Percentiles rank a stretch among this genome's conserved stretches.
Evolutionary conservation across 2,329 filamentous ascomycete genomes (phyloP).

Genomic region (Bipolaris zeicola): DNA sequence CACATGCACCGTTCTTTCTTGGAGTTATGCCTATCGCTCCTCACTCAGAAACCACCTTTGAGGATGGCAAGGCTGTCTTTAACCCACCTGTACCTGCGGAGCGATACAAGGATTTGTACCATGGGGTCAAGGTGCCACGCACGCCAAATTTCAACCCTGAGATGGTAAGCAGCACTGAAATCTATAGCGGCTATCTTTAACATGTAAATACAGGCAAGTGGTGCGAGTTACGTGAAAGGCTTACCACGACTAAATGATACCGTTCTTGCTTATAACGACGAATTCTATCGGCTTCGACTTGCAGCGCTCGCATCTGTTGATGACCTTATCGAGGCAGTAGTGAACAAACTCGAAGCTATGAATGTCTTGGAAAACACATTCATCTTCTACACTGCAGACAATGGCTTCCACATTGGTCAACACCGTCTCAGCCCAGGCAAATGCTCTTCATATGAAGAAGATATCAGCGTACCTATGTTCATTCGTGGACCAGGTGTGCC

Average conservation of each 20-base stretch:
- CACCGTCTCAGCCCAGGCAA: conserved; percentile 45
- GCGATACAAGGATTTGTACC: not conserved
- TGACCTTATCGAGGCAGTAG: conserved; percentile 55
- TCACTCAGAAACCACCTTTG: conserved; percentile 53
- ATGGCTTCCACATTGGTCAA: conserved; percentile 46
- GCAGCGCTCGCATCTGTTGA: conserved; percentile 59
- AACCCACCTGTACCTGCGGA: not conserved
- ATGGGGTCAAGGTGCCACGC: not conserved
- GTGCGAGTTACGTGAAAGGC: not conserved
- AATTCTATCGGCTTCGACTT: conserved; percentile 28
- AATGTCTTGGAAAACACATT: conserved; percentile 56
- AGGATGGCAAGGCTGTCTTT: not conserved
- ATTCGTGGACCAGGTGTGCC: not conserved
- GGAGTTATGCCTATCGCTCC: conserved; percentile 68
- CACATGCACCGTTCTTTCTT: conserved; percentile 54
- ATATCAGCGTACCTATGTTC: not conserved
- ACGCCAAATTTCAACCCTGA: not conserved
- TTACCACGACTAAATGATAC: not conserved
- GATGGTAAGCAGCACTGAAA: not conserved
- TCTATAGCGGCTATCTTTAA: not conserved
- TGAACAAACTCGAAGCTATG: conserved; percentile 50
- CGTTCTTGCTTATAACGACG: not conserved
- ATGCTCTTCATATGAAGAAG: not conserved
- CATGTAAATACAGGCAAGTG: not conserved
- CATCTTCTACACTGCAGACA: conserved; percentile 47